Evolutionary conservation across 176 grass and related monocot genomes (phyloP).

Genomic region (Saccharum officinarum): DNA sequence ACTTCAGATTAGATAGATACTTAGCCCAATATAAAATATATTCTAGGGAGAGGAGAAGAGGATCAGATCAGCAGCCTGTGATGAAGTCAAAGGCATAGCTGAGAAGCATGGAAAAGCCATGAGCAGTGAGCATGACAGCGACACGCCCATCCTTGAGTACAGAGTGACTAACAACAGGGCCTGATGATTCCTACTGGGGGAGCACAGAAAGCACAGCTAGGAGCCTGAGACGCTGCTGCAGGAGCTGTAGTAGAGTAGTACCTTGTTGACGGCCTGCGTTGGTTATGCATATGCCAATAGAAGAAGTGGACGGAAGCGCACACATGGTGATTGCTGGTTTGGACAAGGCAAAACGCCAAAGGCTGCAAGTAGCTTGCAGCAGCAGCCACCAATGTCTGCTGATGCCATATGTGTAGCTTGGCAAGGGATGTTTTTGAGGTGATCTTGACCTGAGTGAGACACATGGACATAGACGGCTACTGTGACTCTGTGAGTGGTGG

Average conservation of each 20-base stretch:
- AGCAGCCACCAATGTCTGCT: neutral
- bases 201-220: neutral
- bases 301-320: neutral
- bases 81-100: slow-evolving; percentile 22
- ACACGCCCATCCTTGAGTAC: neutral
- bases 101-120: slow-evolving; percentile 40
- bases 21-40: neutral
- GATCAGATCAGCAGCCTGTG: neutral
- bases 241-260: neutral
- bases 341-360: neutral
- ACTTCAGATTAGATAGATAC: neutral
- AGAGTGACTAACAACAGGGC: neutral
- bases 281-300: neutral
- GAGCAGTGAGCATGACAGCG: slow-evolving; percentile 1
- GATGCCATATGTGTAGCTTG: slow-evolving; percentile 40
- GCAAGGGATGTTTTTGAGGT: slow-evolving; percentile 30
- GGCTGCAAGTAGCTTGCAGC: neutral
- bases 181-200: slow-evolving; percentile 6
- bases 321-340: slow-evolving; percentile 18
- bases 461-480: neutral
- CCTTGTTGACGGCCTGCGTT: neutral
- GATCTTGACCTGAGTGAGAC: neutral
- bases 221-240: neutral
- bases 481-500: neutral
- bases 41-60: neutral